Evolutionary conservation across 768 basidiomycete genomes (phyloP), one percentile per base, ranked within the genome.

Genomic region (Boletus edulis): DNA sequence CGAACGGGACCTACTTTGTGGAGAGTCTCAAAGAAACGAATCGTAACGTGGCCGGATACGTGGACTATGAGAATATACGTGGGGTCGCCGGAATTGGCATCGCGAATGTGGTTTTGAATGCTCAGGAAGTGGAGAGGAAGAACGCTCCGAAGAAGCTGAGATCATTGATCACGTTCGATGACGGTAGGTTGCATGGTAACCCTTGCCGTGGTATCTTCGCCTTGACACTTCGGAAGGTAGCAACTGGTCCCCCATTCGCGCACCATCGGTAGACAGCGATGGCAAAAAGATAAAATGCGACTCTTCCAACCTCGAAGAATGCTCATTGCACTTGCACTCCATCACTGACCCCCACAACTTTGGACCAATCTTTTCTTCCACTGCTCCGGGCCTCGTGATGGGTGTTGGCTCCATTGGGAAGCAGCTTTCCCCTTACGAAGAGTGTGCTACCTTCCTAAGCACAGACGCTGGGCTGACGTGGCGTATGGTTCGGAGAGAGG

Each of bases 1-100:
- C 90, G 37, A 95, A 98, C 62, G 97, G 97, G 4, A 97, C 94
- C 14, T 95, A 84, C 72, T 99, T 98, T 69, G 89, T 94, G 11
- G 82, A 95, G 72, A 89, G 89, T 62, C 77, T 99, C 55, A 83
- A 86, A 72, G 87, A 96, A 65, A 98, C 97, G 5, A 98, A 98
- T 69, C 78, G 97, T 46, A 96, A 98, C 69, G 77, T 81, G 43
- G 72, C 78, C 55, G 97, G 95, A 11, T 97, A 84, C 55, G 96
- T 98, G 35, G 97, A 98, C 69, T 98, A 87, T 63, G 97, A 99
- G 74, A 84, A 82, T 55, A 70, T 95, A 35, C 88, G 87, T 61
- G 92, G 91, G 1, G 75, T 95, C 14, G 89, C 94, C 52, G 96
- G 97, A 7, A 85, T 98, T 11, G 97, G 94, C 1, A 75, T 99